Percentiles rank a stretch among this genome's conserved stretches.
Conservation (phyloP, 2,329 filamentous ascomycete genomes). For the Claviceps purpurea region DNA sequence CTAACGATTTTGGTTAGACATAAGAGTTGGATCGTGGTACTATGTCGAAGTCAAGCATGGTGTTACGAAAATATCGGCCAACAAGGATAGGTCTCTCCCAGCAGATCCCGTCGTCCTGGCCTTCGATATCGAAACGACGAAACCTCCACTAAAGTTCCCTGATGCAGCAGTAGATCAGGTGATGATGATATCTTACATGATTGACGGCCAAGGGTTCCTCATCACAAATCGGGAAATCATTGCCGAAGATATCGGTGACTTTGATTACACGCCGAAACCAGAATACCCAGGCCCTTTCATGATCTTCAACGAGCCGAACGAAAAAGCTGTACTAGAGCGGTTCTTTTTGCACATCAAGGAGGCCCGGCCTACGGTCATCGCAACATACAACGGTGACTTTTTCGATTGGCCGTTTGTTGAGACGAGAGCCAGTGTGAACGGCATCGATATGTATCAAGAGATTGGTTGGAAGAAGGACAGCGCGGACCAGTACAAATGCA, state of each 20-base stretch:
- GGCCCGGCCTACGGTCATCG: slow-evolving; percentile 86
- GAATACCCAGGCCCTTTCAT: slow-evolving; percentile 93
- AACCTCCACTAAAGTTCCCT: slow-evolving; percentile 90
- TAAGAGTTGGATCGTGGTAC: slow-evolving; percentile 95
- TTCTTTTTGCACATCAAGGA: slow-evolving; percentile 97
- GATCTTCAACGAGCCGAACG: slow-evolving; percentile 95
- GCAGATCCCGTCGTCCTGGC: slow-evolving; percentile 97
- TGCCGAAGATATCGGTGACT: slow-evolving; percentile 92
- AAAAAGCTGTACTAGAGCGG: slow-evolving; percentile 73
- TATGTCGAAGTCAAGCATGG: slow-evolving; percentile 90
- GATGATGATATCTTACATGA: slow-evolving; percentile 99
- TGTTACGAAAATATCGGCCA: slow-evolving; percentile 64
- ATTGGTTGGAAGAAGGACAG: slow-evolving; percentile 93
- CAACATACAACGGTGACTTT: slow-evolving; percentile 99
- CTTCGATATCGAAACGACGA: slow-evolving; percentile 98
- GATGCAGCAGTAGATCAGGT: slow-evolving; percentile 90
- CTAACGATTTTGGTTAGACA: slow-evolving; percentile 44
- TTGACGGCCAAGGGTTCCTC: slow-evolving; percentile 92
- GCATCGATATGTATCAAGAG: slow-evolving; percentile 98
- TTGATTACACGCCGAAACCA: slow-evolving; percentile 94
- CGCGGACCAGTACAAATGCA: slow-evolving; percentile 93
- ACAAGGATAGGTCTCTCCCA: slow-evolving; percentile 77
- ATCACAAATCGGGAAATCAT: slow-evolving; percentile 98
- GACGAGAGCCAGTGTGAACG: slow-evolving; percentile 78
- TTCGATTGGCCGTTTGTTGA: slow-evolving; percentile 99